A percentile compares a stretch with the other conserved stretches of the same genome.
Evolutionary conservation across 768 basidiomycete species (phyloP).

Genomic region (Russula dissimulans): DNA sequence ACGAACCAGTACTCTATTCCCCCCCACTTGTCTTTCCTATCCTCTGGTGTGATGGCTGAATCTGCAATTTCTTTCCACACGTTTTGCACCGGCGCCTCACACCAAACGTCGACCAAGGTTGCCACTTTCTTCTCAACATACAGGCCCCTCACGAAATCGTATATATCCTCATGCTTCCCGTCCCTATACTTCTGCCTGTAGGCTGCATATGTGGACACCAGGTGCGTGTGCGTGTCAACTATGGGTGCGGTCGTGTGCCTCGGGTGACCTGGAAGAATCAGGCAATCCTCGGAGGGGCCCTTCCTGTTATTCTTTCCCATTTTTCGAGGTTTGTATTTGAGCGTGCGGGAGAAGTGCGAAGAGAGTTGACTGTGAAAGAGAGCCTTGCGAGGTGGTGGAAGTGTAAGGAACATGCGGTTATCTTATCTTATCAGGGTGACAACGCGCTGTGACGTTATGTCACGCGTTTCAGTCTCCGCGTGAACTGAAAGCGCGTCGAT

Average conservation of each 20-base stretch:
- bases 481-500: background rate
- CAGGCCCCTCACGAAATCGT: slow-evolving; percentile 57
- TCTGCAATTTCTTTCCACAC: slow-evolving; percentile 69
- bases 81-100: slow-evolving; percentile 61
- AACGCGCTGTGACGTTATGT: slow-evolving; percentile 11
- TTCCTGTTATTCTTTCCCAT: slow-evolving; percentile 20
- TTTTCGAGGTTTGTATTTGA: background rate
- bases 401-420: background rate
- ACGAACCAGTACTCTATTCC: slow-evolving; percentile 76
- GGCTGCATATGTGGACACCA: slow-evolving; percentile 59
- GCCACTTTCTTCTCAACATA: slow-evolving; percentile 50
- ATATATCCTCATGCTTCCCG: slow-evolving; percentile 45
- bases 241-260: slow-evolving; percentile 31
- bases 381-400: background rate
- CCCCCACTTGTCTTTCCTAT: slow-evolving; percentile 46
- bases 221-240: slow-evolving; percentile 80
- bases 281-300: slow-evolving; percentile 9
- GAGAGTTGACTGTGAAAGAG: background rate
- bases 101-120: slow-evolving; percentile 81
- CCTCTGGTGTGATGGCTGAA: slow-evolving; percentile 45
- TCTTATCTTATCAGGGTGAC: background rate
- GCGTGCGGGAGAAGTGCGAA: background rate
- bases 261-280: slow-evolving; percentile 14
- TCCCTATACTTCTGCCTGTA: slow-evolving; percentile 57
- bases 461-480: slow-evolving; percentile 20